Base-by-base conservation (phyloP, 371 early-diverging fungal species). In the Batrachochytrium dendrobatidis region DNA sequence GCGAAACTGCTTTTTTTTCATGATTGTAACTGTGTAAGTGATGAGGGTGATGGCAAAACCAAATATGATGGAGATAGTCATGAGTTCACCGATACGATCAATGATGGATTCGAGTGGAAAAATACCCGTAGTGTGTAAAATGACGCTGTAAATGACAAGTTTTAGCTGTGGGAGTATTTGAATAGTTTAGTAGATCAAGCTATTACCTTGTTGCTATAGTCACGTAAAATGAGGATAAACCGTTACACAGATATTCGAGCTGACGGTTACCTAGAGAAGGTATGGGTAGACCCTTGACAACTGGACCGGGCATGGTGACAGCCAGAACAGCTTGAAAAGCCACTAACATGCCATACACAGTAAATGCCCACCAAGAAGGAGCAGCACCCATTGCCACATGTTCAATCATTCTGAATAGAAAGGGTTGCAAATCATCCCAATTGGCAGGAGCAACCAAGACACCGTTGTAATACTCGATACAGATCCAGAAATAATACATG, bases 401-500 rank as follows among this genome's bases (percentile, higher is more conserved):
- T 3, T 20, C 28, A 10, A 8, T 4, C 53, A 52, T 51, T 78
- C 77, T 28, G 66, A 62, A 28, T 58, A 61, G 53, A 81, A 62
- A 60, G 72, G 77, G 31, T 60, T 61, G 20, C 52, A 43, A 55
- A 28, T 79, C 76, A 29, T 48, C 66, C 1, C 70, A 50, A 35
- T 63, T 59, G 20, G 63, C 55, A 7, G 87, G 87, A 24, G 56
- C 62, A 34, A 79, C 71, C 28, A 87, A 56, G 26, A 67, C 66
- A 29, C 87, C 87, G 65, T 77, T 69, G 65, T 85, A 78, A 64
- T 74, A 80, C 64, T 84, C 83, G 44, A 87, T 74, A 56, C 82
- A 85, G 34, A 81, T 75, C 77, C 83, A 85, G 56, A 85, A 80
- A 65, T 87, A 87, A 62, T 79, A 84, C 87, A 87, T 86, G 29